Percentiles rank a stretch among this genome's conserved stretches.
Conservation (phyloP, 2,329 filamentous ascomycete genomes). For the Epichloe festucae region DNA sequence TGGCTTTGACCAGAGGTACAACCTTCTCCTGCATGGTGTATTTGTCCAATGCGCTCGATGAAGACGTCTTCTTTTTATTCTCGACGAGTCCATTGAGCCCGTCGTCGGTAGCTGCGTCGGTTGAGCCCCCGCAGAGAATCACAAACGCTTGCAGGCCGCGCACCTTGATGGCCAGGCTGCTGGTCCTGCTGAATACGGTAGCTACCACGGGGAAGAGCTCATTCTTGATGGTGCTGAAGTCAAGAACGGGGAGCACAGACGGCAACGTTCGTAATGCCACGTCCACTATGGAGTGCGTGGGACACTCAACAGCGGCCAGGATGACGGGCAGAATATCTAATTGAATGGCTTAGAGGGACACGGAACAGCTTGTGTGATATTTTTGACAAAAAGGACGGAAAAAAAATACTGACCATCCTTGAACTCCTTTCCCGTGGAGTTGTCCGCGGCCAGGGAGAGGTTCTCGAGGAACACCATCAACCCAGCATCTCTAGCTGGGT, state of each 20-base stretch:
- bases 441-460: constrained; percentile 60
- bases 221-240: constrained; percentile 95
- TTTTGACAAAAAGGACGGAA: neutral
- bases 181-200: constrained; percentile 81
- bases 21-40: constrained; percentile 98
- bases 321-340: constrained; percentile 80
- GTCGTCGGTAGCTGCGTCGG: constrained; percentile 32
- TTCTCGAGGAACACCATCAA: constrained; percentile 86
- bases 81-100: constrained; percentile 60
- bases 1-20: constrained; percentile 74
- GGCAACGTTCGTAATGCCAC: constrained; percentile 68
- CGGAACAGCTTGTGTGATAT: neutral
- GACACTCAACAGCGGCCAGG: constrained; percentile 69
- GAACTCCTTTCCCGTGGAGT: constrained; percentile 83
- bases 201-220: constrained; percentile 91
- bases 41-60: constrained; percentile 78
- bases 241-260: constrained; percentile 71
- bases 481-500: constrained; percentile 73
- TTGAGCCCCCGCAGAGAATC: constrained; percentile 70
- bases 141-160: constrained; percentile 82
- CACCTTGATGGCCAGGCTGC: constrained; percentile 87
- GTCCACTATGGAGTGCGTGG: constrained; percentile 81
- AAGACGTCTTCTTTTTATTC: constrained; percentile 48
- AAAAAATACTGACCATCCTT: constrained; percentile 57
- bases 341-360: neutral